Conservation (phyloP, 257 asterid genomes). For the Paulownia fortunei region DNA sequence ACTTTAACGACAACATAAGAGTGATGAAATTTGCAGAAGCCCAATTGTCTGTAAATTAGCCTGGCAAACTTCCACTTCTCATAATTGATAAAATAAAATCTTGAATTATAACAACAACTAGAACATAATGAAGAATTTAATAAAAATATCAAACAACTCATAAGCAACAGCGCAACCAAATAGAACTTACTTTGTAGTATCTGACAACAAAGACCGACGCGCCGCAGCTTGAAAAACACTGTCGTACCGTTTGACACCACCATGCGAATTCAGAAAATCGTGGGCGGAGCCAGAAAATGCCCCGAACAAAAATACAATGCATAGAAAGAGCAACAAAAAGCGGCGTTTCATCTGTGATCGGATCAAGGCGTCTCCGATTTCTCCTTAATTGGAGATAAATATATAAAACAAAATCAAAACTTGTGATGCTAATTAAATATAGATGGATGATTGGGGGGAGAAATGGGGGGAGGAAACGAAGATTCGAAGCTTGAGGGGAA, state of each 20-base stretch:
- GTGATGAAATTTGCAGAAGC: neutral
- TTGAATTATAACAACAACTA: neutral
- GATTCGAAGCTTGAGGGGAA: slow-evolving; percentile 55
- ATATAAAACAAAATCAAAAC: neutral
- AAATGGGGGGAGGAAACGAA: slow-evolving; percentile 38
- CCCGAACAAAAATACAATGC: slow-evolving; percentile 22
- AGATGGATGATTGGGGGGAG: slow-evolving; percentile 31
- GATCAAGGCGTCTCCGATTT: slow-evolving; percentile 9
- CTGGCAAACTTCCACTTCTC: neutral
- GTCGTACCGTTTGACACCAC: slow-evolving; percentile 34
- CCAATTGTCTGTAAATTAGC: neutral
- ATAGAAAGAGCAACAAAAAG: slow-evolving; percentile 29
- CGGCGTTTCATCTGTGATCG: slow-evolving; percentile 48
- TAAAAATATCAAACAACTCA: neutral
- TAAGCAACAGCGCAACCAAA: neutral
- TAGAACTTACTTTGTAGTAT: slow-evolving; percentile 45
- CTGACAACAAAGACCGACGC: slow-evolving; percentile 61
- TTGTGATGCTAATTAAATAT: neutral
- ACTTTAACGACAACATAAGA: neutral
- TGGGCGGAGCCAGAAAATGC: slow-evolving; percentile 33
- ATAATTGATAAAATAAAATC: neutral
- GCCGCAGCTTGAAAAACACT: slow-evolving; percentile 45
- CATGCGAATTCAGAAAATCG: slow-evolving; percentile 33
- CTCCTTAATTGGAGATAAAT: slow-evolving; percentile 6
- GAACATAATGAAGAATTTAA: neutral